A percentile compares a stretch with the other conserved stretches of the same genome.
These are phyloP conservation scores for Balakata baccata DNA, from an alignment of 345 rosid genomes.

Conservation along the genomic window DNA sequence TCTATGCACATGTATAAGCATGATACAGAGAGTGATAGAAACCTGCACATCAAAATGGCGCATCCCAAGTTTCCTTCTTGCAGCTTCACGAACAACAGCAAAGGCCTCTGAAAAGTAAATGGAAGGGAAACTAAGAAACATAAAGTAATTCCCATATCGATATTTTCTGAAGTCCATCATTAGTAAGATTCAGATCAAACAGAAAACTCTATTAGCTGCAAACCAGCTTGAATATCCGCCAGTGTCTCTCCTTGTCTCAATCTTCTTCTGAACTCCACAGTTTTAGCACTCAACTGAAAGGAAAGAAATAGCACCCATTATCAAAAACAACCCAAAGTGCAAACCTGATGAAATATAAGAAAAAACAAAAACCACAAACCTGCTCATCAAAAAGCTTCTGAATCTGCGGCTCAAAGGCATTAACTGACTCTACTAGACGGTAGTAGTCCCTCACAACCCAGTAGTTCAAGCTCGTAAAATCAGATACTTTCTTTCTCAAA, in stretches of 20 bases:
- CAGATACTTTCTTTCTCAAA: constrained; percentile 45
- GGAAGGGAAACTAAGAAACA: not conserved
- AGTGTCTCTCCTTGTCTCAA: constrained; percentile 59
- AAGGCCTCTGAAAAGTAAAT: constrained; percentile 58
- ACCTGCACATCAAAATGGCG: constrained; percentile 99
- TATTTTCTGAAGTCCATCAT: not conserved
- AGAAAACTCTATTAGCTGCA: constrained; percentile 21
- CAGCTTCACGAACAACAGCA: constrained; percentile 97
- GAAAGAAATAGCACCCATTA: constrained; percentile 3
- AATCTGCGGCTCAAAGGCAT: constrained; percentile 52
- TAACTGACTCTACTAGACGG: constrained; percentile 73
- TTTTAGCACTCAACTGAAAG: constrained; percentile 68
- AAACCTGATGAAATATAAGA: not conserved
- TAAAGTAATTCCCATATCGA: not conserved
- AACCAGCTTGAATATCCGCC: constrained; percentile 88
- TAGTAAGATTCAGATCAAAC: not conserved
- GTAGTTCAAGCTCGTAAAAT: constrained; percentile 61
- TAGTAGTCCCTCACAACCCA: constrained; percentile 89
- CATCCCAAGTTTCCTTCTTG: constrained; percentile 94
- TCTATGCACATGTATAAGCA: not conserved
- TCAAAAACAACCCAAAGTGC: constrained; percentile 7
- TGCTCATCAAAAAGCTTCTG: constrained; percentile 67
- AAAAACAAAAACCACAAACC: constrained; percentile 42
- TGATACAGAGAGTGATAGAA: constrained; percentile 7
- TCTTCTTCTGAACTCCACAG: constrained; percentile 65